phyloP scores from a whole-genome alignment of 306 rosid species.

The Cotoneaster glaucophyllus region DNA sequence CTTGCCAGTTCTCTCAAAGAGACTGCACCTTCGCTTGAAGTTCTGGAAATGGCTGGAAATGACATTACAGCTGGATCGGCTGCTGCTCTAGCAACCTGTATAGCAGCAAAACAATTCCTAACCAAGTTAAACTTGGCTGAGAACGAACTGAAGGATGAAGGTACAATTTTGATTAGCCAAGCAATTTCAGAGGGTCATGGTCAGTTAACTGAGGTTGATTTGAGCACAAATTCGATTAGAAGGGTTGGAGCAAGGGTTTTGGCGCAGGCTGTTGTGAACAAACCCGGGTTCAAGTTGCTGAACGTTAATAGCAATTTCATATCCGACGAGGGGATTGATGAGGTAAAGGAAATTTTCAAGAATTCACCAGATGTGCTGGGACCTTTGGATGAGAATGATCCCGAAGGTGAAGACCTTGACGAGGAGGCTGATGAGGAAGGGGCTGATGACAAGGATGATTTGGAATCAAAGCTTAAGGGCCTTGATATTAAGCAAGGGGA shows the following conservation, averaged over 20 bases:
- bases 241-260: slow-evolving; percentile 74
- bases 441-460: slow-evolving; percentile 42
- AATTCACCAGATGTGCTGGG: slow-evolving; percentile 52
- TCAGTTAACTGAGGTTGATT: slow-evolving; percentile 67
- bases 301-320: slow-evolving; percentile 62
- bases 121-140: slow-evolving; percentile 58
- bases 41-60: slow-evolving; percentile 80
- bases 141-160: slow-evolving; percentile 85
- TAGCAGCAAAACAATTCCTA: slow-evolving; percentile 61
- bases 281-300: slow-evolving; percentile 68
- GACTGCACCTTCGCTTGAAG: slow-evolving; percentile 66
- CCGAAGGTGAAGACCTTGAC: slow-evolving; percentile 66
- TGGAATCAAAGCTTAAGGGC: slow-evolving; percentile 64
- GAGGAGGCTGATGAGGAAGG: slow-evolving; percentile 54
- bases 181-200: slow-evolving; percentile 59
- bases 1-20: slow-evolving; percentile 58
- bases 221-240: slow-evolving; percentile 56
- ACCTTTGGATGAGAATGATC: slow-evolving; percentile 81
- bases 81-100: slow-evolving; percentile 55
- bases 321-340: slow-evolving; percentile 75
- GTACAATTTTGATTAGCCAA: slow-evolving; percentile 60
- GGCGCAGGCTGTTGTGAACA: slow-evolving; percentile 63
- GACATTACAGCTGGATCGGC: slow-evolving; percentile 61
- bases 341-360: slow-evolving; percentile 51
- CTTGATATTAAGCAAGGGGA: slow-evolving; percentile 54